phyloP scores from a whole-genome alignment of 176 grass and related monocot species.

The Oryza brachyantha region DNA sequence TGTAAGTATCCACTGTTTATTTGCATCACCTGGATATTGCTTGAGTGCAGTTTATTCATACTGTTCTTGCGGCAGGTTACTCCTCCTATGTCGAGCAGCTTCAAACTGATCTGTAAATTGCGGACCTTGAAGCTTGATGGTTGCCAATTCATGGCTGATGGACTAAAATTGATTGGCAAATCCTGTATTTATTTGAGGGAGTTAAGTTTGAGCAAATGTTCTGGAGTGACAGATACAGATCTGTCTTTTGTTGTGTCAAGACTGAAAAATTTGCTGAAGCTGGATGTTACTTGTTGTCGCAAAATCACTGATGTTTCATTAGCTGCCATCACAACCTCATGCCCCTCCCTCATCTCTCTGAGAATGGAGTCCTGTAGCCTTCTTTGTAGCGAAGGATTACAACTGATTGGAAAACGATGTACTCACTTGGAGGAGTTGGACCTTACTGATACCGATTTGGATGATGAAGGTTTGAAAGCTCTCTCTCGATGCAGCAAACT shows the following conservation, averaged over 20 bases:
- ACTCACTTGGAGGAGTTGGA: conserved; percentile 64
- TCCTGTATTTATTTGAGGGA: conserved; percentile 62
- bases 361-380: conserved; percentile 81
- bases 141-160: conserved; percentile 54
- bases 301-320: conserved; percentile 73
- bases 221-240: conserved; percentile 65
- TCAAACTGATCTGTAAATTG: conserved; percentile 48
- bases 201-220: conserved; percentile 80
- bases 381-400: conserved; percentile 57
- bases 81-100: conserved; percentile 36
- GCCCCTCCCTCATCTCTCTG: conserved; percentile 67
- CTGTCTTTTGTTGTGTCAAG: conserved; percentile 57
- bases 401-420: conserved; percentile 62
- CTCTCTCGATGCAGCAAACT: conserved; percentile 60
- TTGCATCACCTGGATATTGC: neutral
- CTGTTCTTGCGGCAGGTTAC: conserved; percentile 50
- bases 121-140: conserved; percentile 70
- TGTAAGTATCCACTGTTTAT: conserved; percentile 44
- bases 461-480: conserved; percentile 79
- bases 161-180: conserved; percentile 53
- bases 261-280: conserved; percentile 64
- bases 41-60: conserved; percentile 9
- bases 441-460: conserved; percentile 81
- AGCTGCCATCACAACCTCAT: conserved; percentile 63
- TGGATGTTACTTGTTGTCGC: conserved; percentile 78